Conservation (phyloP, 768 basidiomycete species). For the Gautieria morchelliformis region DNA sequence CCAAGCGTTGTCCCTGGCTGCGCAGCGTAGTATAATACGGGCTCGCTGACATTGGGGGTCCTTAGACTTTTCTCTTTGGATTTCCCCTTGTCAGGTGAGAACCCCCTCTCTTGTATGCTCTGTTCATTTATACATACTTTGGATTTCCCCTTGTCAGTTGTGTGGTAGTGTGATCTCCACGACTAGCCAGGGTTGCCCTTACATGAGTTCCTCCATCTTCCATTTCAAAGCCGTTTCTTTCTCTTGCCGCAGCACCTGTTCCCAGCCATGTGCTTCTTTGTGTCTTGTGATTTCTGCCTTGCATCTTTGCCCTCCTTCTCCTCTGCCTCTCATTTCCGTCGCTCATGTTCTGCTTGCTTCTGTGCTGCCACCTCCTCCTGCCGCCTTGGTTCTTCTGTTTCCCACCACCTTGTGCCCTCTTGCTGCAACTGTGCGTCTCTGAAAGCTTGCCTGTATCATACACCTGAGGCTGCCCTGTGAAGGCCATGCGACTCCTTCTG, state of each 20-base stretch:
- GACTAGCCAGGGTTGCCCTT: too few species aligned
- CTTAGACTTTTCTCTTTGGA: too few species aligned
- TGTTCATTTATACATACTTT: too few species aligned
- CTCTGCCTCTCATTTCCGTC: slow-evolving; percentile 1
- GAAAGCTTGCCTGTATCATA: slow-evolving; percentile 17
- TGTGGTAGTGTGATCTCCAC: too few species aligned
- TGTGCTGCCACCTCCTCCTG: slow-evolving; percentile 13
- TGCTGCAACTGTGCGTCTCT: slow-evolving; percentile 17
- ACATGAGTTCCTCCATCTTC: slow-evolving; percentile 14
- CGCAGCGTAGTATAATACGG: too few species aligned
- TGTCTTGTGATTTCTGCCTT: slow-evolving; percentile 4
- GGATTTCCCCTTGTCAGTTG: too few species aligned
- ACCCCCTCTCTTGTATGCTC: too few species aligned
- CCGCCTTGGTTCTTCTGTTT: slow-evolving; percentile 12
- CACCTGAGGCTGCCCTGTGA: background rate
- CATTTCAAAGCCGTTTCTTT: slow-evolving; percentile 11
- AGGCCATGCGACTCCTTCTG: background rate
- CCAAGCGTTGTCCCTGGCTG: too few species aligned
- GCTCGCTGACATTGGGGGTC: too few species aligned
- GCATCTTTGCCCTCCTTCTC: background rate
- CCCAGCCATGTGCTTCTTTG: background rate
- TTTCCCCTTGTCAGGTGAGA: too few species aligned
- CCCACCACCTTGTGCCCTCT: slow-evolving; percentile 14
- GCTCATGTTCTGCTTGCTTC: background rate
- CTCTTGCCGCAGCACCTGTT: slow-evolving; percentile 9